Percentiles rank a stretch among this genome's conserved stretches.
Conservation (phyloP, 2,329 filamentous ascomycete species). For the Cryphonectria radicalis region DNA sequence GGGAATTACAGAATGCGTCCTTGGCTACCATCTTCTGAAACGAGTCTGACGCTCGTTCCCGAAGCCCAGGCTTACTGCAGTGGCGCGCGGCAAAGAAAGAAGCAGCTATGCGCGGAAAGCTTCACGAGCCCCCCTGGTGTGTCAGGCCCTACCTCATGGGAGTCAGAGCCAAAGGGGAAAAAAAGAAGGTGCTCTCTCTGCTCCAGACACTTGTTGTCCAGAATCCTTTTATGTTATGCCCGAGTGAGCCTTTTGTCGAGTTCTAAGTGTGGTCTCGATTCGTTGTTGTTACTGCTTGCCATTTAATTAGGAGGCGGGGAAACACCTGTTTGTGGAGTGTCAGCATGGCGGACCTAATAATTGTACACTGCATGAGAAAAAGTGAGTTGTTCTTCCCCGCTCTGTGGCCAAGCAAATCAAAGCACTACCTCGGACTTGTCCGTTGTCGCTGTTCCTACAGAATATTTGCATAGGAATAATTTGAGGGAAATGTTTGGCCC, state of each 20-base stretch:
- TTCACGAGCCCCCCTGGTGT: not conserved
- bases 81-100: not conserved
- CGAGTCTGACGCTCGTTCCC: not conserved
- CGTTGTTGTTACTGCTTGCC: not conserved
- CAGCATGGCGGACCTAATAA: too few species aligned
- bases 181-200: not conserved
- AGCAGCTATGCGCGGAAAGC: not conserved
- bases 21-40: constrained; percentile 22
- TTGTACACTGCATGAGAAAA: not conserved
- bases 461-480: not conserved
- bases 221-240: not conserved
- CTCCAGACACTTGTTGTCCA: not conserved
- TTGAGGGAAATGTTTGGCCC: too few species aligned
- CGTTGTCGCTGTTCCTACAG: not conserved
- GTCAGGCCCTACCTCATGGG: not conserved
- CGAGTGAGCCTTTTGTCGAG: not conserved
- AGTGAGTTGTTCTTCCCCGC: not conserved
- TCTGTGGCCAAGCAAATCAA: not conserved
- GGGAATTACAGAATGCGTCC: not conserved
- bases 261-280: not conserved
- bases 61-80: not conserved
- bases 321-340: too few species aligned
- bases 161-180: not conserved
- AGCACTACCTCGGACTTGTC: not conserved
- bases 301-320: too few species aligned